Conservation (phyloP, 495 filamentous ascomycete species). For the Podospora conica region DNA sequence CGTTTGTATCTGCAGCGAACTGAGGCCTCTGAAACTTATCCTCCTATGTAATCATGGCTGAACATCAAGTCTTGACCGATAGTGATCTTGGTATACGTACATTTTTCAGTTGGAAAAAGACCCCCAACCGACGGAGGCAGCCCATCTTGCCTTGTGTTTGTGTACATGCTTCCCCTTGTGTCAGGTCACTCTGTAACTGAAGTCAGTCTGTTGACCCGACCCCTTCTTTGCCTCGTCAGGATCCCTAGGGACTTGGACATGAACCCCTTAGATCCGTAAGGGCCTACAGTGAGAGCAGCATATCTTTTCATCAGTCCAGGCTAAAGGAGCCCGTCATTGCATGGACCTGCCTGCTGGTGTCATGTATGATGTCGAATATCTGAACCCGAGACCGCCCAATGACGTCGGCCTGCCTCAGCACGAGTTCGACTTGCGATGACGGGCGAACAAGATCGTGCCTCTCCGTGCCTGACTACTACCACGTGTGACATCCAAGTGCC, state of each 20-base stretch:
- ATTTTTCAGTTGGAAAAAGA: not conserved
- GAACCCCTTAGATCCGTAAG: not conserved
- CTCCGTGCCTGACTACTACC: not conserved
- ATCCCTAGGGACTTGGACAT: not conserved
- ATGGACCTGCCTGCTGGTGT: not conserved
- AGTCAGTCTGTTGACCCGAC: not conserved
- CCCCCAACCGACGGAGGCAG: not conserved
- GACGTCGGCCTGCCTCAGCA: not conserved
- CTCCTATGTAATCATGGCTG: too few relatives aligned
- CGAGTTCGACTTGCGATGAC: not conserved
- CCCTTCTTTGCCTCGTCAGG: not conserved
- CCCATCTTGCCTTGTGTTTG: not conserved
- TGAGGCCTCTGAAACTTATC: not conserved
- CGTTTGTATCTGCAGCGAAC: not conserved
- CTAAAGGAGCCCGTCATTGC: not conserved
- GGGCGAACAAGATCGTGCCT: not conserved
- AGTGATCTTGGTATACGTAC: not conserved
- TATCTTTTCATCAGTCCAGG: not conserved
- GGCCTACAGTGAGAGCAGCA: not conserved
- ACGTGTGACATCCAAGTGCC: not conserved
- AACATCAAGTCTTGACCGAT: too few relatives aligned
- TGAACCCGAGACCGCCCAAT: not conserved
- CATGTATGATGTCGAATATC: not conserved
- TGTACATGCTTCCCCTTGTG: not conserved
- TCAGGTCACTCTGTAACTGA: not conserved